Evolutionary conservation across 2,329 filamentous ascomycete genomes (phyloP), one percentile per base, ranked within the genome.

Genomic region (Talaromyces sp.): DNA sequence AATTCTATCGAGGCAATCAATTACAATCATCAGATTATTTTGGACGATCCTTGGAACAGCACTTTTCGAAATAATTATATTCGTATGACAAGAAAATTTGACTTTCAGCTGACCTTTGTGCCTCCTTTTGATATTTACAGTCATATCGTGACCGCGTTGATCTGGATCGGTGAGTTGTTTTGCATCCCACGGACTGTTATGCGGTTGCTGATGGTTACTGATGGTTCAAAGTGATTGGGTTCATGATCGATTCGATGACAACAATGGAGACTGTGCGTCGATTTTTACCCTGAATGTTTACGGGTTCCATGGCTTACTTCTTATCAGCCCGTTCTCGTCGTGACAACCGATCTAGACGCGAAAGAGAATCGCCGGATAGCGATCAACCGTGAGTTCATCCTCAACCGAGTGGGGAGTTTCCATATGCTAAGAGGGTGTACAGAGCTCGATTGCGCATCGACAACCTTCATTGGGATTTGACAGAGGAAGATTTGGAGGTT

Each of bases 391-490:
- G 78, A 68, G 78, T 69, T 43, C 36, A n/a, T n/a, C n/a, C 3
- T 36, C 51, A 11, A 25, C 22, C 27, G 13, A n/a, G 13, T 36
- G 5, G 17, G 31, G 58, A 34, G 3, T 15, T 11, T 27, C 15
- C 65, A 72, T 69, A 34, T 61, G 45, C 31, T 58, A 71, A 69
- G 83, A 85, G 40, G 74, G 80, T 34, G 79, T 49, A 5, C 65
- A 88, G 89, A 70, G 83, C 88, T 54, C 94, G 92, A 78, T 79
- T 97, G 70, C 89, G 89, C 69, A 89, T 97, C 67, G 92, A 96
- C 68, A 97, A 97, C 75, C 82, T 97, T 65, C 93, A 97, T 77
- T 97, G 96, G 77, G 93, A 97, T 67, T 84, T 97, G 68, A 93
- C 90, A 13, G 88, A 94, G 77, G 88, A 89, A 43, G 93, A 97